Evolutionary conservation across 2,329 filamentous ascomycete genomes (phyloP).

Genomic region (Alternaria burnsii): DNA sequence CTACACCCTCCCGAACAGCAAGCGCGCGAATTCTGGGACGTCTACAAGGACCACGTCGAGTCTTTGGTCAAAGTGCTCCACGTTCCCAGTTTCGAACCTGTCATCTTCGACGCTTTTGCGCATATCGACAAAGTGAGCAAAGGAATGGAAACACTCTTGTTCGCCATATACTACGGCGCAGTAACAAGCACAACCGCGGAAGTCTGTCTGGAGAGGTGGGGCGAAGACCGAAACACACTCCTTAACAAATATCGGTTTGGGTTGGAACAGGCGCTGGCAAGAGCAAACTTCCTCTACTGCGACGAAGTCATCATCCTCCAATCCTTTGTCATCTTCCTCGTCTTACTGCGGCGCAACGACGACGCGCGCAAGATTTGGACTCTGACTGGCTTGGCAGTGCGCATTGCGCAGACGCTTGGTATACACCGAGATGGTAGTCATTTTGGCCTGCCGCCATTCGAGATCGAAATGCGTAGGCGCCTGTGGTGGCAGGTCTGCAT

Average conservation of each 20-base stretch:
- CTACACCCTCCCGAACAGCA: slow-evolving; percentile 71
- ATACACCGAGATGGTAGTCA: slow-evolving; percentile 67
- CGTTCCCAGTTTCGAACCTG: slow-evolving; percentile 69
- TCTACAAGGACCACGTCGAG: slow-evolving; percentile 77
- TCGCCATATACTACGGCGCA: slow-evolving; percentile 68
- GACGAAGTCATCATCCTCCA: slow-evolving; percentile 70
- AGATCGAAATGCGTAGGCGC: slow-evolving; percentile 67
- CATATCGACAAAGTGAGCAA: slow-evolving; percentile 67
- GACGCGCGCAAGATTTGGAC: slow-evolving; percentile 65
- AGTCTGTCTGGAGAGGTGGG: slow-evolving; percentile 59
- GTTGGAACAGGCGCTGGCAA: slow-evolving; percentile 69
- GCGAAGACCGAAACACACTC: slow-evolving; percentile 60
- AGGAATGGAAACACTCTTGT: slow-evolving; percentile 66
- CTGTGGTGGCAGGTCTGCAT: slow-evolving; percentile 69
- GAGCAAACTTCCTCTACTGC: slow-evolving; percentile 69
- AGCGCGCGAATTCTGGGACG: slow-evolving; percentile 73
- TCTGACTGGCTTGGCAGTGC: slow-evolving; percentile 65
- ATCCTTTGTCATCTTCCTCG: slow-evolving; percentile 69
- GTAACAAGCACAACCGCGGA: slow-evolving; percentile 61
- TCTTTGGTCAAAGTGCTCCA: slow-evolving; percentile 76
- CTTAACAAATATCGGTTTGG: slow-evolving; percentile 68
- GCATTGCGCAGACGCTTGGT: slow-evolving; percentile 67
- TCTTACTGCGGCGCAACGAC: slow-evolving; percentile 62
- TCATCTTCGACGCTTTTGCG: slow-evolving; percentile 68
- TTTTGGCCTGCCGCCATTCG: slow-evolving; percentile 65